Evolutionary conservation across 2,329 filamentous ascomycete genomes (phyloP).

Genomic region (Lachnellula cervina): DNA sequence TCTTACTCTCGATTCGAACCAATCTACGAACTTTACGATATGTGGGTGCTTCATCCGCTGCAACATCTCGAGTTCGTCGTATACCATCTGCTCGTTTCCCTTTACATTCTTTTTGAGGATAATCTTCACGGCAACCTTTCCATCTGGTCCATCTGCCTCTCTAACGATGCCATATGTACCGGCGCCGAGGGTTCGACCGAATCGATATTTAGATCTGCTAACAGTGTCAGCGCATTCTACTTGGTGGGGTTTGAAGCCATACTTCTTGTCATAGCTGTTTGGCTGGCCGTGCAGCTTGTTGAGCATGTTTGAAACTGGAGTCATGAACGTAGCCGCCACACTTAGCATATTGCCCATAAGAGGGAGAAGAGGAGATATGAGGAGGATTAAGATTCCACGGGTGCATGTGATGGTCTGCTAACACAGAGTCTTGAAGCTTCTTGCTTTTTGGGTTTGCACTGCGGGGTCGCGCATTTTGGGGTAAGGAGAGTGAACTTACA

Average conservation of each 20-base stretch:
- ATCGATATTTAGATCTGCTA: slow-evolving; percentile 74
- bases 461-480: not conserved
- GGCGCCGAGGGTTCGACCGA: slow-evolving; percentile 89
- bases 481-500: slow-evolving; percentile 25
- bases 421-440: not conserved
- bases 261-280: slow-evolving; percentile 99
- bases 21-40: slow-evolving; percentile 96
- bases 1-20: slow-evolving; percentile 93
- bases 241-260: slow-evolving; percentile 30
- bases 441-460: not conserved
- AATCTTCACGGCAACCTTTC: slow-evolving; percentile 95
- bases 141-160: slow-evolving; percentile 79
- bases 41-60: slow-evolving; percentile 87
- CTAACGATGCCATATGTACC: slow-evolving; percentile 98
- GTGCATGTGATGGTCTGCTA: slow-evolving; percentile 8
- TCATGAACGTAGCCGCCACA: slow-evolving; percentile 5
- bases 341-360: slow-evolving; percentile 6
- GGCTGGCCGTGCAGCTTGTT: slow-evolving; percentile 96
- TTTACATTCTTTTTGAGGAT: slow-evolving; percentile 99
- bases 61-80: slow-evolving; percentile 92
- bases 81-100: slow-evolving; percentile 97
- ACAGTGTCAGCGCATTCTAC: slow-evolving; percentile 15
- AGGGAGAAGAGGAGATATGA: slow-evolving; percentile 2
- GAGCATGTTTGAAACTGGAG: slow-evolving; percentile 77
- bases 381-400: not conserved